Base-by-base conservation (phyloP, 2,329 filamentous ascomycete species). In the Penicillium oxalicum region DNA sequence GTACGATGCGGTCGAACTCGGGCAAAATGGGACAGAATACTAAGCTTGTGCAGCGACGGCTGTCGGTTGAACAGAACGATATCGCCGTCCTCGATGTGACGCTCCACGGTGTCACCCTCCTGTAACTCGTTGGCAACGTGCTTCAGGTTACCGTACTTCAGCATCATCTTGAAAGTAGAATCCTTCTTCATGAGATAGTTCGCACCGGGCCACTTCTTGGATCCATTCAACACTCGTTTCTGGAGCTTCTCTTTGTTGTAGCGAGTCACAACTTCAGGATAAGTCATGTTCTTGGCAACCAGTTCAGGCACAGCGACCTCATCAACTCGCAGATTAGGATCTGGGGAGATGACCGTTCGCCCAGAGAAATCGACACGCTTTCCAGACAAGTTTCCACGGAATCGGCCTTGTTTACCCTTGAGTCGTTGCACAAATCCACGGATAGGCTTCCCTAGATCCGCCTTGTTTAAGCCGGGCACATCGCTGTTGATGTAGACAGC, bases 291-390 rank as follows among this genome's bases (percentile, higher is more conserved):
- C 70, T 89, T 94, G 4, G 93, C 93, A n/a, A 98, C 91, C 13
- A 94, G 77, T 51, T 86, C 78, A 0, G 93, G 93, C 28, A 98
- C 85, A 4, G 91, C 91, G 33, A 98, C 93, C 69, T 98, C 84
- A 58, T 97, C 89, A 55, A 98, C 89, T 13, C 87, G 84, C 42
- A 98, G 70, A 61, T 98, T 98, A 3, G 93, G 93, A 69, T 98
- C 93, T 0, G 93, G 93, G 0, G 91, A 95, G 69, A 98, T 98
- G 69, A 98, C 93, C 0, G 93, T 98, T 67, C 93, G 84, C 13
- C 90, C 93, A 9, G 93, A 98, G 70, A 97, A 98, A 66, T 98
- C 91, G 46, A 98, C 93, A 79, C 93, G 91, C 71, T 98, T 98
- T 66, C 93, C 93, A 0, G 91, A 97, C 51, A 98, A 71, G 62